A percentile compares a stretch with the other conserved stretches of the same genome.
These are phyloP conservation scores for Pythium myriotylum DNA, from an alignment of 352 stramenopile species.

Conservation along the genomic window DNA sequence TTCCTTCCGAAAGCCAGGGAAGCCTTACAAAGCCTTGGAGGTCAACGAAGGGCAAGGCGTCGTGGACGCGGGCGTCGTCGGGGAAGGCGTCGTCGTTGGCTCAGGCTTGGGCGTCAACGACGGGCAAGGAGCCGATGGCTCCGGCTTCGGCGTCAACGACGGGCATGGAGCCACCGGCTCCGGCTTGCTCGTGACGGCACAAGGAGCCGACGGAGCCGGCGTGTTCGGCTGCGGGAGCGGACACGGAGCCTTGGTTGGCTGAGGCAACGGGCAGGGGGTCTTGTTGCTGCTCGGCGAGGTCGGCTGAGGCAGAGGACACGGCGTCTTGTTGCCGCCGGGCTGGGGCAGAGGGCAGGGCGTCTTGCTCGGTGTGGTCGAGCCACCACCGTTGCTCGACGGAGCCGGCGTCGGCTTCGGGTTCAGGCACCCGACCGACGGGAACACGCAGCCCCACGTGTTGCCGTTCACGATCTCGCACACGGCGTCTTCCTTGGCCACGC, in stretches of 20 bases:
- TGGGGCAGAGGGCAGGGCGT: constrained; percentile 4
- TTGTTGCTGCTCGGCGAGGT: background rate
- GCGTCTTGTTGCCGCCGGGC: constrained; percentile 3
- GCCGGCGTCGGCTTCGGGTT: constrained; percentile 19
- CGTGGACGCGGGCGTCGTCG: constrained; percentile 8
- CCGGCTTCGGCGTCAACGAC: constrained; percentile 5
- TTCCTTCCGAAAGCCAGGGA: no score
- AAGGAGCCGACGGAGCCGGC: constrained; percentile 3
- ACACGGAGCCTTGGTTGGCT: constrained; percentile 16
- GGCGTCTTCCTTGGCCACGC: constrained; percentile 33
- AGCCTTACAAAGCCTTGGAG: constrained; percentile 18
- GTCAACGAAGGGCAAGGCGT: constrained; percentile 22
- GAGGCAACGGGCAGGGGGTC: constrained; percentile 4
- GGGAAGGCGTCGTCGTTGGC: constrained; percentile 10
- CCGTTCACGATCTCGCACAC: constrained; percentile 26
- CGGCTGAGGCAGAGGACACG: constrained; percentile 13
- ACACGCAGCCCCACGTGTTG: constrained; percentile 36
- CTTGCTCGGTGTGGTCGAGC: background rate
- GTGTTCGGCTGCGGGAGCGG: constrained; percentile 5
- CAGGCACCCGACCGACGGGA: constrained; percentile 26
- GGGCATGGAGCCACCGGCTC: constrained; percentile 15
- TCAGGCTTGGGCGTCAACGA: constrained; percentile 17
- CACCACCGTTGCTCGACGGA: no score
- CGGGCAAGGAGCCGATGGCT: constrained; percentile 12
- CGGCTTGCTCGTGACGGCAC: constrained; percentile 11